phyloP scores from a whole-genome alignment of 345 rosid species.

The Cardamine resedifolia region DNA sequence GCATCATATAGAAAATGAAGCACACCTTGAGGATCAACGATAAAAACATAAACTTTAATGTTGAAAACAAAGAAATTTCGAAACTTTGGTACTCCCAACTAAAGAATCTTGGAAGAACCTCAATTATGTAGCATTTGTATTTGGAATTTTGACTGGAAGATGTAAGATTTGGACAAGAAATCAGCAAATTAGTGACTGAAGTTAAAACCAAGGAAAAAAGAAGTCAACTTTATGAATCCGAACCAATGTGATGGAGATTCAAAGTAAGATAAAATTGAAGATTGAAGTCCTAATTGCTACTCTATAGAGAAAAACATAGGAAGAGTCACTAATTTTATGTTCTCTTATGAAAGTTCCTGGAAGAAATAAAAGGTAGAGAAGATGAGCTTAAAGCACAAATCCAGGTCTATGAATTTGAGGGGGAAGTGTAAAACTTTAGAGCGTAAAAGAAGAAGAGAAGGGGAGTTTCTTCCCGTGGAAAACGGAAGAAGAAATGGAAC shows the following conservation, averaged over 20 bases:
- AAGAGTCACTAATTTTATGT: neutral
- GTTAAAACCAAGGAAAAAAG: neutral
- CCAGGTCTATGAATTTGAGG: neutral
- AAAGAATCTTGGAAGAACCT: slow-evolving; percentile 3
- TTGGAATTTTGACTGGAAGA: neutral
- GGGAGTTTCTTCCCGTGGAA: slow-evolving; percentile 15
- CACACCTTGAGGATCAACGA: neutral
- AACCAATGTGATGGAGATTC: slow-evolving; percentile 5
- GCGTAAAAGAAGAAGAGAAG: neutral
- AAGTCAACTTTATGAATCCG: slow-evolving; percentile 30
- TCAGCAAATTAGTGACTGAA: neutral
- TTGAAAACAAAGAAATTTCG: slow-evolving; percentile 5
- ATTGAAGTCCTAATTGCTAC: slow-evolving; percentile 9
- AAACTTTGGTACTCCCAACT: slow-evolving; percentile 8
- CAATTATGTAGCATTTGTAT: neutral
- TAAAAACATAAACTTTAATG: neutral
- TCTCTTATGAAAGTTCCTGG: neutral
- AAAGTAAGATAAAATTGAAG: neutral
- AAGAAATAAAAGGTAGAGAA: neutral
- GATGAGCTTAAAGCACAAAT: neutral
- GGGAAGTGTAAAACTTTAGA: neutral
- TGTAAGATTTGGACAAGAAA: neutral
- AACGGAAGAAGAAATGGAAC: slow-evolving; percentile 21
- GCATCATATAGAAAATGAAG: neutral
- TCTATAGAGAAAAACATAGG: neutral